Base-by-base conservation (phyloP, 306 rosid species). In the Sicyos baderoa region DNA sequence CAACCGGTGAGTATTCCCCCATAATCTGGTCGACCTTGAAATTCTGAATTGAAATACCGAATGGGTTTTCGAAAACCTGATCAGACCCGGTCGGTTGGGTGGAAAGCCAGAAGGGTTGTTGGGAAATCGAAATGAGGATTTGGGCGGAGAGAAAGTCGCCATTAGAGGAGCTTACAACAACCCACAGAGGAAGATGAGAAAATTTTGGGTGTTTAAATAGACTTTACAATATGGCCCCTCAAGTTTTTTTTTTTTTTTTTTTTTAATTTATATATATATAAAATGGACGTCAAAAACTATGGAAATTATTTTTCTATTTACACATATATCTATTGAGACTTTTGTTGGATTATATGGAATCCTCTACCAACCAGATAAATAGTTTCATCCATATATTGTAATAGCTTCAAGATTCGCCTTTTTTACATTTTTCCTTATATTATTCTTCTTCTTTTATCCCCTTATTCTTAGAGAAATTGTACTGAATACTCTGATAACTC, bases 81-180 rank as follows among this genome's bases (percentile, higher is more conserved):
- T 4, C 7, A 40, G n/a, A 42, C 2, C 40, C n/a, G 29, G 51
- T 17, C 11, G 7, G 4, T 18, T 63, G 51, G 51, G 10, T 42
- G 69, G 42, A 6, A 63, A 42, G 5, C 29, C 22, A 40, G 27
- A 63, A 9, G 69, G 52, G 52, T 42, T 0, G 0, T 18, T 42
- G 6, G 69, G 29, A 63, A 49, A 63, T 17, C 19, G 49, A 25
- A 15, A 63, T 15, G 69, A 63, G 44, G 69, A 32, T 40, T 63
- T 63, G 18, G 69, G 52, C 49, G 29, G 69, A 42, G 69, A 40
- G 51, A 16, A 40, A 40, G n/a, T 6, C 1, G 69, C 69, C 69
- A 63, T 63, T 37, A 4, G 52, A 63, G 52, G 44, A 63, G 52
- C 23, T 35, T 11, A 37, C 0, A 37, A 17, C 48, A 9, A 5